These are phyloP conservation scores for Haplosporangium sp. DNA, from an alignment of 371 early-diverging fungal species.

Conservation along the genomic window DNA sequence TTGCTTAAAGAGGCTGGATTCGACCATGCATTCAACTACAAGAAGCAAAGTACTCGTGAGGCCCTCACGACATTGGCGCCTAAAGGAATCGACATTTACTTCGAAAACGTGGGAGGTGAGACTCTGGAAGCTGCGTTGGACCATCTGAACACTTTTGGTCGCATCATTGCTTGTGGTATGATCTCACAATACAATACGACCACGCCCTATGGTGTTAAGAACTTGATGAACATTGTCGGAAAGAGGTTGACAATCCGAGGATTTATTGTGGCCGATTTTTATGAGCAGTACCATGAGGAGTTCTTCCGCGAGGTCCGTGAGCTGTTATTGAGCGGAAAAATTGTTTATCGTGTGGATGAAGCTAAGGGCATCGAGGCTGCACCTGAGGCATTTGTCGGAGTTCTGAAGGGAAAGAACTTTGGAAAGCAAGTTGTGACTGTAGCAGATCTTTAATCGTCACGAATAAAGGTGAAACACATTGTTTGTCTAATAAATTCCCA, in stretches of 20 bases:
- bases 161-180: slow-evolving; percentile 69
- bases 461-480: slow-evolving; percentile 5
- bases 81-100: slow-evolving; percentile 78
- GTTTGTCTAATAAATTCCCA: background rate
- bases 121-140: slow-evolving; percentile 70
- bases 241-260: slow-evolving; percentile 68
- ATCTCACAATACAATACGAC: slow-evolving; percentile 77
- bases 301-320: slow-evolving; percentile 61
- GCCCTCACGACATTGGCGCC: slow-evolving; percentile 63
- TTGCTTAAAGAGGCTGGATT: slow-evolving; percentile 65
- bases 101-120: slow-evolving; percentile 79
- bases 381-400: slow-evolving; percentile 69
- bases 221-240: slow-evolving; percentile 59
- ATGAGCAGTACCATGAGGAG: slow-evolving; percentile 50
- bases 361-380: slow-evolving; percentile 70
- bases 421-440: slow-evolving; percentile 76
- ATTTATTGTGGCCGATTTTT: slow-evolving; percentile 63
- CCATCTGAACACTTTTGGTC: slow-evolving; percentile 60
- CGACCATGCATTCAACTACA: slow-evolving; percentile 83
- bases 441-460: slow-evolving; percentile 33
- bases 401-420: slow-evolving; percentile 76
- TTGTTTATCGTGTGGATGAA: slow-evolving; percentile 66
- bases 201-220: slow-evolving; percentile 61
- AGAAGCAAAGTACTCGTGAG: slow-evolving; percentile 59
- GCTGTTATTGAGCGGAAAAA: slow-evolving; percentile 60